These are phyloP conservation scores for Furcasterigmium furcatum DNA, from an alignment of 2,329 filamentous ascomycete genomes.

Conservation along the genomic window DNA sequence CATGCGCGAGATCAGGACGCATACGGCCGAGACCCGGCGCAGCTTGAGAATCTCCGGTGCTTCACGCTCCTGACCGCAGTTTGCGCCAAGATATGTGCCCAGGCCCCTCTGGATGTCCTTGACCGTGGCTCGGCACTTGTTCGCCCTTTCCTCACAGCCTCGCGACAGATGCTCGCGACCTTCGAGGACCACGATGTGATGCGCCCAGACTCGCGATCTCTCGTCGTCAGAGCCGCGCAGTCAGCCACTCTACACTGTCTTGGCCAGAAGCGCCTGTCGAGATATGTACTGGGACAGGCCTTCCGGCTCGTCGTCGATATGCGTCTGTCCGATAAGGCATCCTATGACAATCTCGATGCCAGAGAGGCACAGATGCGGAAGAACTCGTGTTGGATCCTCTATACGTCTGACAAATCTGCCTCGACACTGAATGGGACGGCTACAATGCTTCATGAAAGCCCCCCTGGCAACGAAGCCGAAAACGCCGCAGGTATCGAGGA, in stretches of 20 bases:
- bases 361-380: conserved; percentile 34
- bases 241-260: conserved; percentile 40
- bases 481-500: conserved; percentile 18
- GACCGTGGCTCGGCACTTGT: conserved; percentile 30
- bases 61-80: conserved; percentile 40
- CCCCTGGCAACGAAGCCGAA: conserved; percentile 29
- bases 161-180: conserved; percentile 29
- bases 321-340: conserved; percentile 36
- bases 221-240: conserved; percentile 40
- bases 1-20: neutral
- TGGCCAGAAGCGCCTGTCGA: conserved; percentile 37
- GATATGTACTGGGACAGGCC: conserved; percentile 42
- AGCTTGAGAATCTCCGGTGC: conserved; percentile 9
- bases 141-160: conserved; percentile 30
- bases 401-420: conserved; percentile 35
- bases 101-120: conserved; percentile 34
- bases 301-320: conserved; percentile 37
- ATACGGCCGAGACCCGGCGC: neutral
- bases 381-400: conserved; percentile 34
- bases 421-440: conserved; percentile 35
- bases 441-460: conserved; percentile 40
- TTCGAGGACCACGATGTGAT: conserved; percentile 39
- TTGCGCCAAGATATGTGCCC: conserved; percentile 38
- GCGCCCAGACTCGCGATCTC: conserved; percentile 35
- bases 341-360: conserved; percentile 24